These are phyloP conservation scores for Eucalyptus curtisii DNA, from an alignment of 345 rosid genomes.

Conservation along the genomic window DNA sequence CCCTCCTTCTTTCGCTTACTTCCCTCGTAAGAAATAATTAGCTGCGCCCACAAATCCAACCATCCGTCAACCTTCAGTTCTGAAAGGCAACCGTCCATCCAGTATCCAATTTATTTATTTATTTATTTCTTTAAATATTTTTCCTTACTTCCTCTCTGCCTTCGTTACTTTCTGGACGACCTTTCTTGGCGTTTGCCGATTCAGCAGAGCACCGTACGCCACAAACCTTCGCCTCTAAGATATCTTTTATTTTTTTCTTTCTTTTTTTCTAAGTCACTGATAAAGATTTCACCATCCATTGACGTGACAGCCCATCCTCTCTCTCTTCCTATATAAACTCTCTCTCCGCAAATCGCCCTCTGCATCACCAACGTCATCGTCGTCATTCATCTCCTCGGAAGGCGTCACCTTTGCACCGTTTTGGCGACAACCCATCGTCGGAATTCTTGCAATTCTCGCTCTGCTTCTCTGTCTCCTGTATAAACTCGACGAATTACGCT, in stretches of 20 bases:
- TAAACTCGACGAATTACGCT: not conserved
- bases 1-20: too few relatives aligned
- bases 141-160: fast-evolving
- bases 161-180: too few relatives aligned
- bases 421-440: not conserved
- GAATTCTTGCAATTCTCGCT: not conserved
- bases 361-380: fast-evolving
- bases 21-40: too few relatives aligned
- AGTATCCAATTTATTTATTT: fast-evolving
- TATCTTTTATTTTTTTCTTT: fast-evolving
- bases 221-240: fast-evolving
- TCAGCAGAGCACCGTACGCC: too few relatives aligned
- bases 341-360: fast-evolving
- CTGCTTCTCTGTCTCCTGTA: not conserved
- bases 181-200: fast-evolving
- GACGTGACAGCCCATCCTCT: too few relatives aligned
- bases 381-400: fast-evolving
- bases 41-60: too few relatives aligned
- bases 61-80: fast-evolving
- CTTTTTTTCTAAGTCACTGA: fast-evolving
- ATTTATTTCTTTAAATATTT: too few relatives aligned
- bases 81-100: too few relatives aligned
- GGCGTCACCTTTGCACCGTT: too few relatives aligned
- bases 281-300: fast-evolving
- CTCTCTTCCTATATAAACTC: too few relatives aligned